Evolutionary conservation across 768 basidiomycete genomes (phyloP).

Genomic region (Pleurotus citrinopileatus): DNA sequence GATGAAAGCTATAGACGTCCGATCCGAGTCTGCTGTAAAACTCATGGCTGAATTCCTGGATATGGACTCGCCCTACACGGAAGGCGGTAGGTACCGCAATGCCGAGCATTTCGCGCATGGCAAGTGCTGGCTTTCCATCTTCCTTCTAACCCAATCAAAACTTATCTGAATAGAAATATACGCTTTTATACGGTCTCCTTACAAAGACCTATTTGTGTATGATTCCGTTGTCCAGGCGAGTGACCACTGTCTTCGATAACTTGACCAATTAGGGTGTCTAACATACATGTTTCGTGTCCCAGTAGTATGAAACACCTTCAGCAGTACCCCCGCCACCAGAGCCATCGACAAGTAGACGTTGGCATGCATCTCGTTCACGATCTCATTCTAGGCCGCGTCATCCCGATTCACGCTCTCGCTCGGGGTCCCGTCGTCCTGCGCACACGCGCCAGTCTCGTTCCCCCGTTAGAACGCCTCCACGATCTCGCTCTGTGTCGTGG

Average conservation of each 20-base stretch:
- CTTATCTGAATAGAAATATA: conserved; percentile 66
- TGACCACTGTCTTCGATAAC: conserved; percentile 8
- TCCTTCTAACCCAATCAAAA: not conserved
- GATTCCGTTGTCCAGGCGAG: conserved; percentile 79
- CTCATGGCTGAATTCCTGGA: conserved; percentile 88
- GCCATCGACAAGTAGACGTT: conserved; percentile 25
- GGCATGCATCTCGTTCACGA: conserved; percentile 16
- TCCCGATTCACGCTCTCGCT: conserved; percentile 23
- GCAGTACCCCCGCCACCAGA: conserved; percentile 35
- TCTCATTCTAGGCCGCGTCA: not conserved
- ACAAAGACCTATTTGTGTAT: conserved; percentile 77
- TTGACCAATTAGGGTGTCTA: not conserved
- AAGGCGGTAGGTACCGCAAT: conserved; percentile 58
- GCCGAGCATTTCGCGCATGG: conserved; percentile 96
- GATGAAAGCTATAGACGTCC: conserved; percentile 91
- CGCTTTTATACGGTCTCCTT: conserved; percentile 85
- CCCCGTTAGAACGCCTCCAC: not conserved
- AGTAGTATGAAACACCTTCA: conserved; percentile 57
- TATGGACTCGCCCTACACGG: conserved; percentile 56
- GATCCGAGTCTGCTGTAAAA: conserved; percentile 84
- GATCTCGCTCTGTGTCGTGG: conserved; percentile 18
- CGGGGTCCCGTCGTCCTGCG: conserved; percentile 17
- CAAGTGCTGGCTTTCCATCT: conserved; percentile 29
- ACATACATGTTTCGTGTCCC: not conserved
- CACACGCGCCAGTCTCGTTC: not conserved